Base-by-base conservation (phyloP, 2,329 filamentous ascomycete genomes). In the Chrysosporium queenslandicum region DNA sequence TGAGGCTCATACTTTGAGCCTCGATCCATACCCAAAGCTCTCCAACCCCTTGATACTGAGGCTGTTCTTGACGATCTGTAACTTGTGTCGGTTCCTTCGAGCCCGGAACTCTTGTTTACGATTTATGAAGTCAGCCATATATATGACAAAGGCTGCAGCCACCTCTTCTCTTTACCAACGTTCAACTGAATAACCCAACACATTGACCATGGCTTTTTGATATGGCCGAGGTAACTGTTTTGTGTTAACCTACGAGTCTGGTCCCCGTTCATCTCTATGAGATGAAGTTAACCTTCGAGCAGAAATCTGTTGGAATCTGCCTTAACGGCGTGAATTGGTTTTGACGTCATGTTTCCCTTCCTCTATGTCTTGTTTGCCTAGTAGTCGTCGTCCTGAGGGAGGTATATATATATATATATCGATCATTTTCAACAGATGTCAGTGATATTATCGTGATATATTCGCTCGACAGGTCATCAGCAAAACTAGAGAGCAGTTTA, bases 401-500 rank as follows among this genome's bases (percentile, higher is more conserved):
- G 32, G 23, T 40, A 27, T 40, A 47, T 47, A 47, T n/a, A n/a
- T n/a, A n/a, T n/a, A n/a, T n/a, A n/a, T n/a, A 47, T 36, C 30
- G 7, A 37, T 12, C 3, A 2, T 27, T 29, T 18, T 43, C 8
- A 18, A 3, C 20, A 27, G 3, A 41, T 12, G 46, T 7, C 8
- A 32, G n/a, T 30, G 21, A 36, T 16, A n/a, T n/a, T n/a, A n/a
- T n/a, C n/a, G n/a, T n/a, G n/a, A n/a, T n/a, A n/a, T n/a, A n/a
- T n/a, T n/a, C n/a, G n/a, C n/a, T n/a, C n/a, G n/a, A n/a, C n/a
- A n/a, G n/a, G n/a, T n/a, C n/a, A n/a, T n/a, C n/a, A n/a, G n/a
- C n/a, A n/a, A n/a, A n/a, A n/a, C n/a, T n/a, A n/a, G n/a, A n/a
- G n/a, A n/a, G n/a, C n/a, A n/a, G n/a, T n/a, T n/a, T n/a, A n/a